Evolutionary conservation across 495 filamentous ascomycete species (phyloP), one percentile per base, ranked within the genome.

Genomic region (Letharia columbiana): DNA sequence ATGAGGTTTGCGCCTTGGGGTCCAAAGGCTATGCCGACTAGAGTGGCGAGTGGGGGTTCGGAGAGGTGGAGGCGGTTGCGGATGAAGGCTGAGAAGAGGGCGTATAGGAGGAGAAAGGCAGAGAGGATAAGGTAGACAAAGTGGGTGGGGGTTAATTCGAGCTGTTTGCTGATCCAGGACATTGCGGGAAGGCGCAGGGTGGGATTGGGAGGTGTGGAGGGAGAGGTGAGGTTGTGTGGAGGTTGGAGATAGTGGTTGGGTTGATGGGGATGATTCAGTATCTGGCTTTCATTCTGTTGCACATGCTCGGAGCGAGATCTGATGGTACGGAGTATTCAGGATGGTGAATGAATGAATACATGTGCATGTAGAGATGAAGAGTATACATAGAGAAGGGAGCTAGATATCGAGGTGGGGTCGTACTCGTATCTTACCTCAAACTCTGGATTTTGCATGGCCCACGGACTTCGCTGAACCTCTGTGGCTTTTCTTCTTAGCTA

Each of bases 31-130:
- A 82, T 81, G 33, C 80, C 79, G 56, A 79, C 70, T 45, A 82
- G 63, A 12, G 77, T 74, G 17, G 80, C 81, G 7, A 83, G 72
- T 2, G 80, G 81, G 0, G 80, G 81, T 70, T 83, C 81, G 31
- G 78, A 80, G 28, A 83, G 77, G 71, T 83, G 79, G 7, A 83
- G 74, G 15, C 74, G 71, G 64, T 83, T 82, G 37, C 79, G 75
- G 64, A 83, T 82, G 67, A 79, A 76, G 50, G 71, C 65, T 20
- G 75, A 76, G 68, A 82, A 82, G 64, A 83, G 73, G 28, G 77
- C 75, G 65, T 82, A 83, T 45, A 71, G 52, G 61, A 83, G 72
- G 18, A 83, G 76, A 69, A 83, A 83, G 41, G 68, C 59, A 13
- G 77, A 75, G 41, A 81, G 67, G 59, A 78, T 63, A 44, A 83